These are phyloP conservation scores for Pyricularia grisea DNA, from an alignment of 2,329 filamentous ascomycete species.

Conservation along the genomic window DNA sequence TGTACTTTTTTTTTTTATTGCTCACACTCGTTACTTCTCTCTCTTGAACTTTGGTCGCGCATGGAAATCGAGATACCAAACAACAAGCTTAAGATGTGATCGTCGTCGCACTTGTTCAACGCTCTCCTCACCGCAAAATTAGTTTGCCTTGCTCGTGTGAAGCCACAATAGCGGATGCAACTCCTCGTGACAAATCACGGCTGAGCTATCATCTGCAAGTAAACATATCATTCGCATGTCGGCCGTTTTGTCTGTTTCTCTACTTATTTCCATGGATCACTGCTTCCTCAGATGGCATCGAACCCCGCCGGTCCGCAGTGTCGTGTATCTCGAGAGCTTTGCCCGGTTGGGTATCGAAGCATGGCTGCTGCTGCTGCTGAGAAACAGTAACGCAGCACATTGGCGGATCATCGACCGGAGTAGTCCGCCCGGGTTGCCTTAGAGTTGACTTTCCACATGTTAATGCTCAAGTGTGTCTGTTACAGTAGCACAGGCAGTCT, in stretches of 20 bases:
- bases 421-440: not conserved
- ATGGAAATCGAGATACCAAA: too few species aligned
- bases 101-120: not conserved
- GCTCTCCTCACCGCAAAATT: not conserved
- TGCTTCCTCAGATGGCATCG: not conserved
- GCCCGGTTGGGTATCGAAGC: not conserved
- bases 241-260: not conserved
- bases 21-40: too few species aligned
- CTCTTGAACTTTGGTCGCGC: not conserved
- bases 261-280: not conserved
- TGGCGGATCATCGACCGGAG: not conserved
- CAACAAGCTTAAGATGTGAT: not conserved
- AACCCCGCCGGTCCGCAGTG: not conserved
- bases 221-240: not conserved
- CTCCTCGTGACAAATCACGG: not conserved
- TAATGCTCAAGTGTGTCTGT: not conserved
- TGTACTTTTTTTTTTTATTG: slow-evolving; percentile 12
- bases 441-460: not conserved
- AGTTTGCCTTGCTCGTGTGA: not conserved
- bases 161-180: not conserved
- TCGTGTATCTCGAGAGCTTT: not conserved
- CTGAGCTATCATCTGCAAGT: not conserved
- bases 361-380: not conserved
- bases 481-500: not conserved
- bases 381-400: not conserved